Evolutionary conservation across 139 green algal genomes (phyloP), one percentile per base, ranked within the genome.

Genomic region (Pedinophyceae sp.): DNA sequence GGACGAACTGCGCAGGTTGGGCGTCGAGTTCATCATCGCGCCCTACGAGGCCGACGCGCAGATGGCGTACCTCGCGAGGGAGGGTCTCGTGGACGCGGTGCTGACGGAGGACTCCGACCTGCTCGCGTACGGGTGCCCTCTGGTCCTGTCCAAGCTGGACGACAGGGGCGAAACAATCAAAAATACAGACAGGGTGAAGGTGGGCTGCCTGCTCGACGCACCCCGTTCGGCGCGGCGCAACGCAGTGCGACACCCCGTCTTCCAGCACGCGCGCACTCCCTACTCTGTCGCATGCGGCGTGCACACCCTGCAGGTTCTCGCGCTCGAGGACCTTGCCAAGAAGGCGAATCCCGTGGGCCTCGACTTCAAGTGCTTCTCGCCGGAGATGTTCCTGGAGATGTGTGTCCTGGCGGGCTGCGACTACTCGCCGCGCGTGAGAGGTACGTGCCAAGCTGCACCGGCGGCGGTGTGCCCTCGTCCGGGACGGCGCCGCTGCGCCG

Each of bases 31-130:
- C 43, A 43, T 98, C 1, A 87, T 97, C 26, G 27, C 91, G 3
- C 91, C 91, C 0, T 99, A 97, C 64, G 91, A 99, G 49, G 91
- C 91, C 0, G 91, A 99, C 60, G 84, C 85, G 0, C 88, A 97
- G 79, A 86, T 98, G 78, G 75, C 79, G 0, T 88, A 91, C 75
- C 48, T 94, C 39, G 80, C 80, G 2, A 47, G 77, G 10, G 74
- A 54, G n/a, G 79, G 73, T 10, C 23, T 76, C 3, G 89, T 94
- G 20, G 62, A 90, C 34, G 70, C 70, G 0, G 82, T 99, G 5
- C 69, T 97, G 45, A 98, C 91, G 3, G 91, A 98, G 54, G 90
- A 99, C 72, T 89, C 72, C 3, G 91, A 99, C 67, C 60, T 99
- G 55, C 62, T 99, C 24, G 72, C 81, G 1, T 98, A 98, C 55